Evolutionary conservation across 2,329 filamentous ascomycete species (phyloP), one percentile per base, ranked within the genome.

Genomic region (Colletotrichum euphorbiae): DNA sequence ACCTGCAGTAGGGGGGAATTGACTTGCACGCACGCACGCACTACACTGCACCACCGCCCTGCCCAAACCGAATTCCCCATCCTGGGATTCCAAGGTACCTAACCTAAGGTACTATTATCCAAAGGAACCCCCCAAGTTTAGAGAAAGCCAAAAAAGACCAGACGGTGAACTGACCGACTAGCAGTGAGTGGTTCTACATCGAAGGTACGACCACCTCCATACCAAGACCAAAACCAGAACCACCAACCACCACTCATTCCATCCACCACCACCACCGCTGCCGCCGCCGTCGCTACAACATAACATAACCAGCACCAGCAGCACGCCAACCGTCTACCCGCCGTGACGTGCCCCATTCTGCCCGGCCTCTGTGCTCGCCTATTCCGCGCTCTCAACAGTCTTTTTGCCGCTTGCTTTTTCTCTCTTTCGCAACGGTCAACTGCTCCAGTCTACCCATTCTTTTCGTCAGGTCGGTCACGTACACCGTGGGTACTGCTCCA

Each of bases 381-480:
- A 57, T 60, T 43, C 38, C 33, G 40, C 55, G 62, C 51, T 57
- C 50, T 52, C 62, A 69, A 69, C 67, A 67, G 56, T 51, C 38
- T 31, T 62, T 28, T 62, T 40, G 50, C 36, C 56, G 50, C 63
- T 69, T 67, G n/a, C 62, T 52, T 57, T 62, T 54, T 38, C 42
- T 31, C 63, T 51, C 64, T 42, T 46, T 50, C 33, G 62, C 66
- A 69, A 69, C 66, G 62, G 66, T 40, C 50, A 51, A 62, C 56
- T 46, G 43, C 63, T 52, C 43, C 50, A 67, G 55, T 69, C 62
- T 57, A 56, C 21, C 57, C 59, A 31, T 57, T 56, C 50, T 45
- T 48, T 57, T 69, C 62, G 52, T 17, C 43, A 46, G 50, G 52
- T 17, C 43, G 57, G 50, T 38, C 36, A 42, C 24, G 31, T 66